A percentile compares a stretch with the other conserved stretches of the same genome.
Evolutionary conservation across 495 filamentous ascomycete species (phyloP).

Genomic region (Aspergillus bertholletiae): DNA sequence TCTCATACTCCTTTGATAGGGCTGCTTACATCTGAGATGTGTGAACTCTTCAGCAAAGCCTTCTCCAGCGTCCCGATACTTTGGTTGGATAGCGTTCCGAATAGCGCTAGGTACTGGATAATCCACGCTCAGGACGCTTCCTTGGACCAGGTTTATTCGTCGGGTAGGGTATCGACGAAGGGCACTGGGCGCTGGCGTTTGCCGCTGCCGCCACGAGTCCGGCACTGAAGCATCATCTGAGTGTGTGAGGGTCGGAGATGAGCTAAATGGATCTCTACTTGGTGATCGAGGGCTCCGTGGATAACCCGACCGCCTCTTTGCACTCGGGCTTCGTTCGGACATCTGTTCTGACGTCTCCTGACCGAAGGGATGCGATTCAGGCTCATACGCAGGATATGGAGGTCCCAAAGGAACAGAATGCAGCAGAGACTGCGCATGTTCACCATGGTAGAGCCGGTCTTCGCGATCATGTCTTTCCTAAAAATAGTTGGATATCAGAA

Average conservation of each 20-base stretch:
- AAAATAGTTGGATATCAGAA: not conserved
- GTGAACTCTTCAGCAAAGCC: conserved; percentile 79
- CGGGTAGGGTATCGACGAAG: conserved; percentile 87
- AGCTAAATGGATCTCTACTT: not conserved
- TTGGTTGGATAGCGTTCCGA: conserved; percentile 90
- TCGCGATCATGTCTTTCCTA: not conserved
- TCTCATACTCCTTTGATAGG: not conserved
- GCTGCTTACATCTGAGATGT: conserved; percentile 77
- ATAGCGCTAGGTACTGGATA: conserved; percentile 97
- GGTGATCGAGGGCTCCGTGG: not conserved
- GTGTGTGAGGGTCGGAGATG: not conserved
- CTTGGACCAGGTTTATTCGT: conserved; percentile 94
- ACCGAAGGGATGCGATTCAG: not conserved
- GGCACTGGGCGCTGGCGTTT: not conserved
- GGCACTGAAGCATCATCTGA: not conserved
- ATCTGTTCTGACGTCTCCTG: not conserved
- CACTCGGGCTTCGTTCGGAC: not conserved
- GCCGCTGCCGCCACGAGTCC: not conserved
- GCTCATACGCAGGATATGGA: not conserved
- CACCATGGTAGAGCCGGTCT: not conserved
- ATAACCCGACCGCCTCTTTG: not conserved
- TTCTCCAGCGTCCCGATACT: conserved; percentile 83
- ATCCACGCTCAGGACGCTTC: conserved; percentile 91
- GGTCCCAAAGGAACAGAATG: not conserved
- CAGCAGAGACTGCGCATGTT: not conserved